These are phyloP conservation scores for Begonia loranthoides DNA, from an alignment of 306 rosid species.

Conservation along the genomic window DNA sequence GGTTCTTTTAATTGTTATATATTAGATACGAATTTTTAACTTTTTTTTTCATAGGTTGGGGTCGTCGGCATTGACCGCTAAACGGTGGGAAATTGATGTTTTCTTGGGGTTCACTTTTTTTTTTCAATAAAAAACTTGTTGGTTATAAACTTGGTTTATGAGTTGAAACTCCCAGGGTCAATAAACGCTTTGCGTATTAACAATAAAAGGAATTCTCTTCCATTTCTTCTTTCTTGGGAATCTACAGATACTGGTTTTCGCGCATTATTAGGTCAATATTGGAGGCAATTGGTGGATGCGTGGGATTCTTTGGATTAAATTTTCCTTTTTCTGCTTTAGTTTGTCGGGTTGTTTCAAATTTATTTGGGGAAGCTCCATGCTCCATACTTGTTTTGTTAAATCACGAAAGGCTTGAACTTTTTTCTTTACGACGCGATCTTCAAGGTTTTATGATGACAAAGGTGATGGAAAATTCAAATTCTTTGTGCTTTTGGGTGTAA, in stretches of 20 bases:
- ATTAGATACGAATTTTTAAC: too few species aligned
- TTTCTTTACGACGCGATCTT: too few species aligned
- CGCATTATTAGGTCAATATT: slow-evolving; percentile 17
- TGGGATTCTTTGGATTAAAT: slow-evolving; percentile 1
- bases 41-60: slow-evolving; percentile 8
- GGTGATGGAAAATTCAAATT: slow-evolving; percentile 4
- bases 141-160: slow-evolving; percentile 1
- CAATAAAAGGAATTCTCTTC: neutral
- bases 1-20: too few species aligned
- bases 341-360: neutral
- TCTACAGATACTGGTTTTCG: slow-evolving; percentile 1
- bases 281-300: slow-evolving; percentile 16
- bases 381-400: neutral
- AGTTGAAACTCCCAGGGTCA: neutral
- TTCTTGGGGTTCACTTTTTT: slow-evolving; percentile 25
- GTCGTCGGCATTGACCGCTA: slow-evolving; percentile 21
- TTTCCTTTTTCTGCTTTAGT: neutral
- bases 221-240: slow-evolving; percentile 7
- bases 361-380: neutral
- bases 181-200: slow-evolving; percentile 3
- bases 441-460: neutral
- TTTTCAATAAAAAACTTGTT: neutral
- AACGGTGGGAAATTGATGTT: slow-evolving; percentile 30
- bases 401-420: slow-evolving; percentile 3
- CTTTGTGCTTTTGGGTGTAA: neutral